phyloP scores from a whole-genome alignment of 108 stramenopile genomes.

The Nitzschia inconspicua region DNA sequence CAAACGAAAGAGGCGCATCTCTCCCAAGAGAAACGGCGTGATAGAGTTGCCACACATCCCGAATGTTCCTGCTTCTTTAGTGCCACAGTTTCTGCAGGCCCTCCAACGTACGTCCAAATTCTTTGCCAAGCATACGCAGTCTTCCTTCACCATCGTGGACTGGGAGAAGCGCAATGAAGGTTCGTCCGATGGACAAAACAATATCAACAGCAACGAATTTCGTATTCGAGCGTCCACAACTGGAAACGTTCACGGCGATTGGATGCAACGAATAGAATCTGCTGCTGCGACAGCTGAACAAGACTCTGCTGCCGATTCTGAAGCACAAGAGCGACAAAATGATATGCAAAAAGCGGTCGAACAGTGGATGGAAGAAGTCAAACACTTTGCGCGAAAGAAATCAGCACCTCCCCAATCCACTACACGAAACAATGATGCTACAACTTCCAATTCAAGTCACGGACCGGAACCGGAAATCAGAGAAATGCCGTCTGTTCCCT shows the following conservation, averaged over 20 bases:
- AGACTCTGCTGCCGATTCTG: not conserved
- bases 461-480: not conserved
- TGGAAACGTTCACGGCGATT: slow-evolving; percentile 9
- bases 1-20: not conserved
- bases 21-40: not conserved
- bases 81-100: slow-evolving; percentile 37
- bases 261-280: slow-evolving; percentile 26
- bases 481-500: slow-evolving; percentile 24
- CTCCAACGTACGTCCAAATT: slow-evolving; percentile 22
- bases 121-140: slow-evolving; percentile 11
- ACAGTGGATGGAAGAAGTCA: slow-evolving; percentile 32
- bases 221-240: not conserved
- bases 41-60: slow-evolving; percentile 37
- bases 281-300: not conserved
- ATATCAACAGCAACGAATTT: not conserved
- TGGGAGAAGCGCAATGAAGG: no score
- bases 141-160: not conserved
- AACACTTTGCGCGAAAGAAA: slow-evolving; percentile 15
- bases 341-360: slow-evolving; percentile 18
- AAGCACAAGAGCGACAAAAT: slow-evolving; percentile 7
- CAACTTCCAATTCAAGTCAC: not conserved
- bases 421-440: not conserved
- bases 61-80: slow-evolving; percentile 28
- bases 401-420: slow-evolving; percentile 1
- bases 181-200: not conserved